phyloP scores from a whole-genome alignment of 2,329 filamentous ascomycete species.

The Bipolaris sorokiniana region DNA sequence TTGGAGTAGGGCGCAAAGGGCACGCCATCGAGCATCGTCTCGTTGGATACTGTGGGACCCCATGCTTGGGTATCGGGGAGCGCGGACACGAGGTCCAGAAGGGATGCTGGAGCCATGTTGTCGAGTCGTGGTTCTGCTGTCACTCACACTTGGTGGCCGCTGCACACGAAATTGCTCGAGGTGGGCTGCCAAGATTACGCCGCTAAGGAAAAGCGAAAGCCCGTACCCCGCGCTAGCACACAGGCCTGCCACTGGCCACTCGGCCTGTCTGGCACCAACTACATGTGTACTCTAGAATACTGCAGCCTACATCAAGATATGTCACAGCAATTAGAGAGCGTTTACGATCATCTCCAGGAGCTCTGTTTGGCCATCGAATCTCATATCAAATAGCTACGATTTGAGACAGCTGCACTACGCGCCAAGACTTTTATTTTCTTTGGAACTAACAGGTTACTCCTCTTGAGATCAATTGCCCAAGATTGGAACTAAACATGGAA shows the following conservation, averaged over 20 bases:
- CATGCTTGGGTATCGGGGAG: conserved; percentile 63
- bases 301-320: not conserved
- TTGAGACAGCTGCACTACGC: not conserved
- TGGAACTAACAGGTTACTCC: not conserved
- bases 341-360: not conserved
- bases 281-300: not conserved
- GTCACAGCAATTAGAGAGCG: too few relatives aligned
- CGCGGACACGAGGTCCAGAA: conserved; percentile 56
- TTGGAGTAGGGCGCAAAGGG: conserved; percentile 99
- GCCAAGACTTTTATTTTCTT: not conserved
- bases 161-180: conserved; percentile 28
- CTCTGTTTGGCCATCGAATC: not conserved
- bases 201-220: conserved; percentile 23
- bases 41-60: conserved; percentile 81
- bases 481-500: not conserved
- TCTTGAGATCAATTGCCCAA: not conserved
- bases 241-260: not conserved
- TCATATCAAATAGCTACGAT: not conserved
- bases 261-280: not conserved
- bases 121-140: conserved; percentile 17
- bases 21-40: conserved; percentile 91
- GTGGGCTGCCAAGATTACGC: conserved; percentile 27
- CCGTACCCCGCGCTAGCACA: conserved; percentile 21
- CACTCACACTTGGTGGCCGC: conserved; percentile 15
- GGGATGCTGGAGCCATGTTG: conserved; percentile 55